These are phyloP conservation scores for Rosellinia necatrix DNA, from an alignment of 2,329 filamentous ascomycete genomes.

Conservation along the genomic window DNA sequence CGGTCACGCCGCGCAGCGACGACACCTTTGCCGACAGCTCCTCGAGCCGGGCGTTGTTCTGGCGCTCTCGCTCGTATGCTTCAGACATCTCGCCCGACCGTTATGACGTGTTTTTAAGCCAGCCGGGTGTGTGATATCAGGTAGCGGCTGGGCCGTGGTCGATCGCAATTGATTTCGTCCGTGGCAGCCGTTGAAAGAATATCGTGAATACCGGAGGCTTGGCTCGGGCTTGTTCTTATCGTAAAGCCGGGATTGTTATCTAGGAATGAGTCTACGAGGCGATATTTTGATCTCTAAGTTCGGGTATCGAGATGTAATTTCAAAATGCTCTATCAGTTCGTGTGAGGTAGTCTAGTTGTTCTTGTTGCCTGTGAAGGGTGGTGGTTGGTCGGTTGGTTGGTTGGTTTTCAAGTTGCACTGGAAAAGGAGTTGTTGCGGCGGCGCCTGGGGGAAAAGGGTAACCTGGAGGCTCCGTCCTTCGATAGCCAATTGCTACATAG, in stretches of 20 bases:
- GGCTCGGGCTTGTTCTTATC: too few species aligned
- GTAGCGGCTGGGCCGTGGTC: not conserved
- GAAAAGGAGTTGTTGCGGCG: conserved; percentile 20
- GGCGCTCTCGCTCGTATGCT: conserved; percentile 78
- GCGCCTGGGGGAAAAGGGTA: too few species aligned
- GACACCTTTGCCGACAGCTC: conserved; percentile 91
- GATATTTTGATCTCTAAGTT: not conserved
- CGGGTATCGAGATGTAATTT: not conserved
- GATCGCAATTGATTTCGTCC: not conserved
- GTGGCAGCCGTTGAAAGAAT: not conserved
- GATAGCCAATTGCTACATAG: not conserved
- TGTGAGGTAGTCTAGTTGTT: not conserved
- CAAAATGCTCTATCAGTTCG: not conserved
- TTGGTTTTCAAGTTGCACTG: conserved; percentile 4
- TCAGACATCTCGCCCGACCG: conserved; percentile 63
- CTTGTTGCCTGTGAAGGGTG: conserved; percentile 1
- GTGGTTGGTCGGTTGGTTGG: conserved; percentile 8
- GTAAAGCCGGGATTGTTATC: not conserved
- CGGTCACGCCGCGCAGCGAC: conserved; percentile 87
- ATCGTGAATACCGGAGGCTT: too few species aligned
- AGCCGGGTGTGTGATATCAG: not conserved
- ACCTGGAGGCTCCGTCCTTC: not conserved
- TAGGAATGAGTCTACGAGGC: not conserved
- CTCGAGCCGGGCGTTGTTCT: conserved; percentile 94
- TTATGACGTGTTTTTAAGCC: too few species aligned